A percentile compares a stretch with the other conserved stretches of the same genome.
These are phyloP conservation scores for Melastoma candidum DNA, from an alignment of 441 rosid species.

Conservation along the genomic window DNA sequence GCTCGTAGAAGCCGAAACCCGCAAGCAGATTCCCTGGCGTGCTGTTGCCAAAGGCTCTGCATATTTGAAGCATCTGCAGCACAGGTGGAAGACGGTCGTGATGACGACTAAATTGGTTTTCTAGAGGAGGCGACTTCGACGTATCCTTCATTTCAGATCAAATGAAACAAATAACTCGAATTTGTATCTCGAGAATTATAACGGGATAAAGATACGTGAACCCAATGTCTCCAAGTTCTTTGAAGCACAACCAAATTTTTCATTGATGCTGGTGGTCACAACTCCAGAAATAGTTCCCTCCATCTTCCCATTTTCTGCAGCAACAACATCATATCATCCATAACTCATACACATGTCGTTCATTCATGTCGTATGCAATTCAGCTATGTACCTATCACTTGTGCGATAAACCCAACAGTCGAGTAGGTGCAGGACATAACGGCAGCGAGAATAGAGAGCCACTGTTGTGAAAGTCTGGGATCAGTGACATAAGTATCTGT, in stretches of 20 bases:
- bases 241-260: slow-evolving; percentile 22
- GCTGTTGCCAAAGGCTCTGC: slow-evolving; percentile 21
- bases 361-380: too few relatives aligned
- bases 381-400: slow-evolving; percentile 36
- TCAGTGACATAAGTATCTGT: slow-evolving; percentile 44
- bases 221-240: slow-evolving; percentile 27
- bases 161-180: background rate
- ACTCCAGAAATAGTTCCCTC: too few relatives aligned
- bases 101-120: slow-evolving; percentile 13
- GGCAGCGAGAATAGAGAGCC: slow-evolving; percentile 51
- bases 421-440: slow-evolving; percentile 59
- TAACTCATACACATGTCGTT: too few relatives aligned
- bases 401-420: slow-evolving; percentile 42
- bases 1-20: slow-evolving; percentile 17
- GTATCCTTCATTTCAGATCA: slow-evolving; percentile 17
- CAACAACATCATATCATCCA: too few relatives aligned
- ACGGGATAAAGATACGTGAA: slow-evolving; percentile 18
- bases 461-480: slow-evolving; percentile 46
- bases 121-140: slow-evolving; percentile 21
- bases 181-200: slow-evolving; percentile 26
- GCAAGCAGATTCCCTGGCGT: slow-evolving; percentile 26
- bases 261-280: too few relatives aligned
- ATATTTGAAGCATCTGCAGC: slow-evolving; percentile 23
- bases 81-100: slow-evolving; percentile 15
- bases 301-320: too few relatives aligned